These are phyloP conservation scores for Yamadazyma dushanensis DNA, from an alignment of 1,139 yeast genomes.

Conservation along the genomic window DNA sequence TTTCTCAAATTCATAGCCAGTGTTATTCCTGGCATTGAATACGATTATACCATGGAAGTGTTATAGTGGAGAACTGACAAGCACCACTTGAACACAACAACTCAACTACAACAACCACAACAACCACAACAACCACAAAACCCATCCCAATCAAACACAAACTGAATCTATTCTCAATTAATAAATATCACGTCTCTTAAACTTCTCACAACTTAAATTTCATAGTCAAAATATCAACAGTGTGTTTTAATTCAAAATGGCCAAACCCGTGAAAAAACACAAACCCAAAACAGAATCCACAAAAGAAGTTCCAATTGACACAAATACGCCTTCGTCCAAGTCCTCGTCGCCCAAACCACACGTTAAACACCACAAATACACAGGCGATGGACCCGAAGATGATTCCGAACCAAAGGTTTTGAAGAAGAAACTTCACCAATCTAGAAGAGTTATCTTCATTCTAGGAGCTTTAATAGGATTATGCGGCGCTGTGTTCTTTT, in stretches of 20 bases:
- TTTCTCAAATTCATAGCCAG: constrained; percentile 93
- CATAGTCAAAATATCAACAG: too few species aligned
- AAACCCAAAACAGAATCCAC: not conserved
- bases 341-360: not conserved
- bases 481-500: constrained; percentile 61
- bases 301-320: constrained; percentile 7
- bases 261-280: constrained; percentile 8
- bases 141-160: too few species aligned
- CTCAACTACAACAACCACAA: too few species aligned
- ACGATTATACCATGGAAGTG: constrained; percentile 95
- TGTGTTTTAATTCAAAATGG: constrained; percentile 5
- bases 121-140: too few species aligned
- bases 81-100: too few species aligned
- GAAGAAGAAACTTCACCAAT: constrained; percentile 31
- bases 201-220: too few species aligned
- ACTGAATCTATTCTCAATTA: too few species aligned
- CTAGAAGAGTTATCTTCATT: constrained; percentile 49
- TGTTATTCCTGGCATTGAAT: constrained; percentile 96
- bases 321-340: not conserved
- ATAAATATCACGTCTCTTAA: too few species aligned
- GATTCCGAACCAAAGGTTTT: constrained; percentile 13
- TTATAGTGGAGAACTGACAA: too few species aligned
- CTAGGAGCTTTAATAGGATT: constrained; percentile 73
- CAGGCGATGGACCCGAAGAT: constrained; percentile 1
- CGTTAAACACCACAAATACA: constrained; percentile 3